Evolutionary conservation across 2,329 filamentous ascomycete species (phyloP), one percentile per base, ranked within the genome.

Genomic region (Mycosphaerella sp.): DNA sequence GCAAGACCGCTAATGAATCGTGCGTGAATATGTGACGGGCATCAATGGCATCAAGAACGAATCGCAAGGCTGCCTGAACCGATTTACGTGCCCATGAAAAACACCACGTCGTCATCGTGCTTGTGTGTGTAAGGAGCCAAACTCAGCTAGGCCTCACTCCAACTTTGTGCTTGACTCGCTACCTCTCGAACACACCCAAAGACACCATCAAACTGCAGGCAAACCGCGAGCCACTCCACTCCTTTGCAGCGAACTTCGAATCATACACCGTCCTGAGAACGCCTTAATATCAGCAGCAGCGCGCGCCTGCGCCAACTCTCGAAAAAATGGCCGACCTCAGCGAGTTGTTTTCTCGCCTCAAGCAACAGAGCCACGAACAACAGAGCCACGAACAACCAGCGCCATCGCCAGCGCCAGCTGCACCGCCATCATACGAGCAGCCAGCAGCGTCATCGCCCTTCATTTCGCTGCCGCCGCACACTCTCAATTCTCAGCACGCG

Each of bases 361-460:
- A 73, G 62, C 67, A 62, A 46, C 49, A 58, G 36, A 39, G 49
- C 34, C 79, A 82, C 60, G 78, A 78, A 54, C 76, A 77, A 57
- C 49, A 58, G 36, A 39, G 49, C 34, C 79, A 82, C 60, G 78
- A 78, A 54, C 76, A 77, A 57, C 26, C 26, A 46, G 29, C 44
- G 6, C 26, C 23, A 34, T 46, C 26, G 3, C 26, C 23, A 34
- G 36, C 26, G 3, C 44, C 44, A 8, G 42, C 78, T 72, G 48
- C 69, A 40, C 48, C 41, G 36, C 40, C 43, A 10, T 26, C 68
- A 44, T 80, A 82, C 62, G 78, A 78, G 54, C 76, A 77, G 56
- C 79, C 81, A 36, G 76, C 77, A 14, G 79, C 82, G 31, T 79
- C 80, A 11, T 82, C 81, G 41, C 77, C 80, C 36, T 67, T 82